Percentiles rank a stretch among this genome's conserved stretches.
Evolutionary conservation across 306 rosid genomes (phyloP).

Genomic region (Rosa chinensis): DNA sequence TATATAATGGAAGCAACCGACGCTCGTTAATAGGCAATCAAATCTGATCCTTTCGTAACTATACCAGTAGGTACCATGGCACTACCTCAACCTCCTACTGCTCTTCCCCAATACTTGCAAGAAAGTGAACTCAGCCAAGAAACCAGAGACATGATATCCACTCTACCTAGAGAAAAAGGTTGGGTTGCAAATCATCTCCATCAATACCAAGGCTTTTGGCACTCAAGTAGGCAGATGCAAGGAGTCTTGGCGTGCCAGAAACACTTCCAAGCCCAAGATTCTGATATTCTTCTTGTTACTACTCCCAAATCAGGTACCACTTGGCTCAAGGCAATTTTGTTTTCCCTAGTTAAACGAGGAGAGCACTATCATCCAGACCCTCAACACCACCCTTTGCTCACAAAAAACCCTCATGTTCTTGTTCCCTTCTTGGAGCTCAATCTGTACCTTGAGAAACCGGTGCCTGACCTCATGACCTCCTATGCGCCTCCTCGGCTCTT

Average conservation of each 20-base stretch:
- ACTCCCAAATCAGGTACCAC: constrained; percentile 48
- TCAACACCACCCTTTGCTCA: constrained; percentile 32
- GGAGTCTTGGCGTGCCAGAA: constrained; percentile 32
- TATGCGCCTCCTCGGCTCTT: constrained; percentile 13
- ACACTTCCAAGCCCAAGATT: constrained; percentile 33
- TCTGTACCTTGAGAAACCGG: not conserved
- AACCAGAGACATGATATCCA: constrained; percentile 25
- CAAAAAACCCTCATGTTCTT: constrained; percentile 34
- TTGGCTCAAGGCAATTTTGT: constrained; percentile 45
- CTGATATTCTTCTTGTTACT: constrained; percentile 37
- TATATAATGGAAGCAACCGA: not conserved
- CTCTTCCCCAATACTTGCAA: constrained; percentile 25
- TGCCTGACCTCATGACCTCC: constrained; percentile 13
- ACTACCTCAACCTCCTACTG: not conserved
- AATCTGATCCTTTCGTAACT: not conserved
- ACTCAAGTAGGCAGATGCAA: constrained; percentile 20
- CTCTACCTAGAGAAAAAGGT: constrained; percentile 26
- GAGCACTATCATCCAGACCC: constrained; percentile 4
- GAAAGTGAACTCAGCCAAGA: constrained; percentile 30
- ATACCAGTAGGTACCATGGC: not conserved
- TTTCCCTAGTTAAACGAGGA: constrained; percentile 32
- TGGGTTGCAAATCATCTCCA: constrained; percentile 28
- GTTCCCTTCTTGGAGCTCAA: constrained; percentile 37
- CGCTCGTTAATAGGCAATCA: not conserved
- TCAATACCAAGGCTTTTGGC: constrained; percentile 47